Evolutionary conservation across 257 asterid species (phyloP).

Genomic region (Gentiana straminea): DNA sequence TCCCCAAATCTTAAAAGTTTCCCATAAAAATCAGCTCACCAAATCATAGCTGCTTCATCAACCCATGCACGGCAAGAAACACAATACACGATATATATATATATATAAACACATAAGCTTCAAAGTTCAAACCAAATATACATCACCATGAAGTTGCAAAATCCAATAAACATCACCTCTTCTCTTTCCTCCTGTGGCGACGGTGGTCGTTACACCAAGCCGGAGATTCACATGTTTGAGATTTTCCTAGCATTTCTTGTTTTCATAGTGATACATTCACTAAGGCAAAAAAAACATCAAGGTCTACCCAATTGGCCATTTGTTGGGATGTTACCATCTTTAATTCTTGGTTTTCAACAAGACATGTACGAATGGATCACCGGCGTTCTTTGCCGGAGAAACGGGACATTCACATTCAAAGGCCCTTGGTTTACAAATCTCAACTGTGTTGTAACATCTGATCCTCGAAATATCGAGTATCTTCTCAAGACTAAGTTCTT

Average conservation of each 20-base stretch:
- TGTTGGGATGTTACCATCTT: constrained; percentile 84
- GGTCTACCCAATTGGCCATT: constrained; percentile 79
- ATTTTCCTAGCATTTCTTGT: constrained; percentile 37
- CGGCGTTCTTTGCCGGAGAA: constrained; percentile 29
- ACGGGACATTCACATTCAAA: constrained; percentile 57
- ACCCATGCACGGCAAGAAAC: constrained; percentile 34
- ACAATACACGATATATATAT: background rate
- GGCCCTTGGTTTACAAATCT: constrained; percentile 86
- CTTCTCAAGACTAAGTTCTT: constrained; percentile 68
- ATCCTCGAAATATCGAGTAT: constrained; percentile 71
- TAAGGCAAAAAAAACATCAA: constrained; percentile 33
- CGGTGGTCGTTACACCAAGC: constrained; percentile 12
- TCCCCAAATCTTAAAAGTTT: too few relatives aligned
- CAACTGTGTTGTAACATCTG: constrained; percentile 79
- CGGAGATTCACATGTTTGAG: constrained; percentile 57
- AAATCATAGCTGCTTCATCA: constrained; percentile 11
- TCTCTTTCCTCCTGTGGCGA: constrained; percentile 4
- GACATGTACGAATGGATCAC: constrained; percentile 81
- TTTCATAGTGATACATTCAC: constrained; percentile 35
- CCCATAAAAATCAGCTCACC: too few relatives aligned
- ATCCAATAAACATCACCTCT: constrained; percentile 7
- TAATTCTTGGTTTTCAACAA: constrained; percentile 38
- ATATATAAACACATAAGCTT: too few relatives aligned
- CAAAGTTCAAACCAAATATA: background rate
- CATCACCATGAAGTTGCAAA: constrained; percentile 18